These are phyloP conservation scores for Solanum sparsipilum DNA, from an alignment of 257 asterid genomes.

Conservation along the genomic window DNA sequence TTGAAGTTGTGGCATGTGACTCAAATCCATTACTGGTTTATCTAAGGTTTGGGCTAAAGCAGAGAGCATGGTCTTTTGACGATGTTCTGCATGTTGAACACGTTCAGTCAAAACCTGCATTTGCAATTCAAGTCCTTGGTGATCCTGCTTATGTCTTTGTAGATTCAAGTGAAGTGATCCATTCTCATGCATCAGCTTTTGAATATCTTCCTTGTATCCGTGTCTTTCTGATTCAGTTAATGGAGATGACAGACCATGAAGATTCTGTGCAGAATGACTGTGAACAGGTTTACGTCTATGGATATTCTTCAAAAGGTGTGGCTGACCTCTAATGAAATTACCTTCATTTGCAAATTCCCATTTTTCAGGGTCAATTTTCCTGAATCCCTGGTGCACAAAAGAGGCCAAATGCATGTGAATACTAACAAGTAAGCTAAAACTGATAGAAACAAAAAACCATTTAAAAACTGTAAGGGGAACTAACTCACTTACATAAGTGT, in stretches of 20 bases:
- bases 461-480: neutral
- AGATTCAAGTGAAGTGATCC: constrained; percentile 41
- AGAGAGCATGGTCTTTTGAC: constrained; percentile 43
- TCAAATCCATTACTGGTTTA: constrained; percentile 29
- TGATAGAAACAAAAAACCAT: neutral
- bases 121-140: constrained; percentile 33
- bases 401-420: neutral
- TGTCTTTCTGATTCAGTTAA: constrained; percentile 58
- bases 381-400: constrained; percentile 54
- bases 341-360: constrained; percentile 92
- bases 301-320: constrained; percentile 69
- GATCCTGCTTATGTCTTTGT: constrained; percentile 43
- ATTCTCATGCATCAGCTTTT: constrained; percentile 45
- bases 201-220: constrained; percentile 52
- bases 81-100: constrained; percentile 30
- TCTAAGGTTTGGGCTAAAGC: constrained; percentile 33
- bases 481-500: constrained; percentile 59
- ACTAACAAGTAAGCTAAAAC: neutral
- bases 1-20: constrained; percentile 30
- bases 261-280: constrained; percentile 64
- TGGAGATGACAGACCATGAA: constrained; percentile 23
- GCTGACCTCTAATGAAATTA: constrained; percentile 55
- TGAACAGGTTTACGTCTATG: constrained; percentile 90
- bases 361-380: constrained; percentile 82
- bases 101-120: constrained; percentile 34